These are phyloP conservation scores for Penicillium frequentans DNA, from an alignment of 2,329 filamentous ascomycete species.

Conservation along the genomic window DNA sequence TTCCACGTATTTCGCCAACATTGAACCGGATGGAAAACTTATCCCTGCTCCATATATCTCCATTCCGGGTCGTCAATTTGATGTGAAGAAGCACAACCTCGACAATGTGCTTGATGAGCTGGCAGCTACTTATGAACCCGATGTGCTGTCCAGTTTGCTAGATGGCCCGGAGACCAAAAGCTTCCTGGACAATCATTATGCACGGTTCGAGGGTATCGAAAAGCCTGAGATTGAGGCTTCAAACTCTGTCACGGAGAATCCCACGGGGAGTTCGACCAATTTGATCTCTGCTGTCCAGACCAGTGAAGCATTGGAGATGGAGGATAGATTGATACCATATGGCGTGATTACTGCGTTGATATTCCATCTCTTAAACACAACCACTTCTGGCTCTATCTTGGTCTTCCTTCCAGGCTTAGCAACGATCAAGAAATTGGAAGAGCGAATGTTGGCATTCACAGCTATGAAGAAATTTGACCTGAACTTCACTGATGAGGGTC, in stretches of 20 bases:
- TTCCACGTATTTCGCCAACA: constrained; percentile 44
- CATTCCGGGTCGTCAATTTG: constrained; percentile 47
- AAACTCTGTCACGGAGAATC: not conserved
- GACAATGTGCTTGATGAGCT: constrained; percentile 40
- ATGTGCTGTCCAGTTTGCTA: constrained; percentile 15
- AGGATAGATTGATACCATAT: constrained; percentile 42
- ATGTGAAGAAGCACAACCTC: constrained; percentile 46
- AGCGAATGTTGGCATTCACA: constrained; percentile 27
- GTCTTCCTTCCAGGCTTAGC: constrained; percentile 50
- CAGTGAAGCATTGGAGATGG: constrained; percentile 18
- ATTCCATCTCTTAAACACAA: constrained; percentile 48
- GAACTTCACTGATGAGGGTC: constrained; percentile 41
- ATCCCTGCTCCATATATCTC: constrained; percentile 42
- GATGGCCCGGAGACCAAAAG: constrained; percentile 1
- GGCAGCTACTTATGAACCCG: constrained; percentile 18
- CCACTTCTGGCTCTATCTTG: constrained; percentile 46
- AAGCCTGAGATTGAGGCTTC: not conserved
- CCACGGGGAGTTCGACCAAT: not conserved
- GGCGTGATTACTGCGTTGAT: constrained; percentile 47
- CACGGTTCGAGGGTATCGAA: not conserved
- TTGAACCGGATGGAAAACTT: constrained; percentile 27
- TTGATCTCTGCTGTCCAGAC: not conserved
- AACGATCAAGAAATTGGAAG: constrained; percentile 36
- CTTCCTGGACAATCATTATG: constrained; percentile 12
- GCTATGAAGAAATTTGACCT: constrained; percentile 29